Evolutionary conservation across 2,329 filamentous ascomycete species (phyloP), one percentile per base, ranked within the genome.

Genomic region (Aspergillus costaricaensis): DNA sequence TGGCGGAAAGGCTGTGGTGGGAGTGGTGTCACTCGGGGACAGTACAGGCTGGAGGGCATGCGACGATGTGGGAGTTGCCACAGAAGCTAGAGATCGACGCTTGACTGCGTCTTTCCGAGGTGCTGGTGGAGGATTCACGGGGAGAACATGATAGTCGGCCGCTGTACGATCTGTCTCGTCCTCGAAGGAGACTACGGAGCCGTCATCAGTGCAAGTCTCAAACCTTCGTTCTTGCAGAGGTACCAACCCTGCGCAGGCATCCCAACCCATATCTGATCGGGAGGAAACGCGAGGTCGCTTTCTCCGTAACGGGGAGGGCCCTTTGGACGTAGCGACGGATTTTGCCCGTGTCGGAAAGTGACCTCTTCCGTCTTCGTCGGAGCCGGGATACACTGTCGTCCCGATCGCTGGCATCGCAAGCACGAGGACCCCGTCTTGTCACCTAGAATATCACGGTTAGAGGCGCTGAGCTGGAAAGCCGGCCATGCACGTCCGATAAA

Each of bases 301-400:
- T 75, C 73, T 41, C 73, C 73, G 58, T 75, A 75, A 23, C 72
- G 69, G 57, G 71, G 73, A 57, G 73, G 73, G 2, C 72, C 73
- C 57, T 66, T 71, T 52, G 71, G 67, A 48, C 72, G 68, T 52
- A 75, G 61, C 36, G 73, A 75, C 6, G 73, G 73, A 39, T 75
- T 75, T 55, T 75, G 73, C n/a, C 73, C 73, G 63, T 75, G 73
- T 44, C 73, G 72, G 62, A 75, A 75, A 21, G 73, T 73, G 49
- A 75, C 66, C 55, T 74, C 73, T 60, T 75, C 73, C 27, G 70
- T 70, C 63, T 71, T 74, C 21, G 62, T 66, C 44, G 72, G 73
- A 27, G 72, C 70, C 39, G 72, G 73, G 38, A 75, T 64, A 58
- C 73, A 75, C 65, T 74, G 68, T 48, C 73, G 68, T 48, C 73